Evolutionary conservation across 176 grass and related monocot species (phyloP).

Genomic region (Phoenix roebelenii): DNA sequence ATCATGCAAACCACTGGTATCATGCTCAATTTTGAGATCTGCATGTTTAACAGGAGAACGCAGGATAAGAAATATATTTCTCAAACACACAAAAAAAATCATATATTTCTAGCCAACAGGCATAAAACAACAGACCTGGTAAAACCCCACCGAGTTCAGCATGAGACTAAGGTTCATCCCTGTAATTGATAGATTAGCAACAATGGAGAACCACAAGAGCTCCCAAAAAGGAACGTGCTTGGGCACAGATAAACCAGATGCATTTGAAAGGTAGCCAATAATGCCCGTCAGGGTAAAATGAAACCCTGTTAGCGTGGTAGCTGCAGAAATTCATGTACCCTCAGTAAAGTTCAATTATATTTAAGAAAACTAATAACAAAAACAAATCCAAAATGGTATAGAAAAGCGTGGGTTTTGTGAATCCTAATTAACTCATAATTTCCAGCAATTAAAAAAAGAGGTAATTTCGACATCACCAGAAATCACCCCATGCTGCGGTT

Average conservation of each 20-base stretch:
- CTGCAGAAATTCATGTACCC: conserved; percentile 20
- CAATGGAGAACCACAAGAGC: conserved; percentile 89
- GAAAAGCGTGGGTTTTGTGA: too few relatives aligned
- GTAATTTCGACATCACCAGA: too few relatives aligned
- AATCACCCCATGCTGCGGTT: too few relatives aligned
- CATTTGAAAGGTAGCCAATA: conserved; percentile 84
- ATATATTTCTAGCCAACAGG: too few relatives aligned
- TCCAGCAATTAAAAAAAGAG: too few relatives aligned
- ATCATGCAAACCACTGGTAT: conserved; percentile 89
- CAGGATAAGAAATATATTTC: conserved; percentile 2
- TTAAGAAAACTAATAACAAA: neutral
- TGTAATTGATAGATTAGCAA: conserved; percentile 90
- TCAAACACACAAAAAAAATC: too few relatives aligned
- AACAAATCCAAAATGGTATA: neutral
- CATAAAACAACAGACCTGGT: conserved; percentile 41
- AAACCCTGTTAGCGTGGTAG: conserved; percentile 85
- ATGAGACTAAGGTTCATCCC: conserved; percentile 95
- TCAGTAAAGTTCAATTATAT: neutral
- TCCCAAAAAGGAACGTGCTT: conserved; percentile 90
- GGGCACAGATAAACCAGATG: conserved; percentile 70
- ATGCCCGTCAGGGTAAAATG: conserved; percentile 88
- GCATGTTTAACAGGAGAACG: neutral
- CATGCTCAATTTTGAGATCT: conserved; percentile 96
- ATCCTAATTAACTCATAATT: too few relatives aligned
- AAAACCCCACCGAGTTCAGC: conserved; percentile 90